Percentiles rank a stretch among this genome's conserved stretches.
Evolutionary conservation across 1,284 basidiomycete species (phyloP).

Genomic region (Inonotus hispidus): DNA sequence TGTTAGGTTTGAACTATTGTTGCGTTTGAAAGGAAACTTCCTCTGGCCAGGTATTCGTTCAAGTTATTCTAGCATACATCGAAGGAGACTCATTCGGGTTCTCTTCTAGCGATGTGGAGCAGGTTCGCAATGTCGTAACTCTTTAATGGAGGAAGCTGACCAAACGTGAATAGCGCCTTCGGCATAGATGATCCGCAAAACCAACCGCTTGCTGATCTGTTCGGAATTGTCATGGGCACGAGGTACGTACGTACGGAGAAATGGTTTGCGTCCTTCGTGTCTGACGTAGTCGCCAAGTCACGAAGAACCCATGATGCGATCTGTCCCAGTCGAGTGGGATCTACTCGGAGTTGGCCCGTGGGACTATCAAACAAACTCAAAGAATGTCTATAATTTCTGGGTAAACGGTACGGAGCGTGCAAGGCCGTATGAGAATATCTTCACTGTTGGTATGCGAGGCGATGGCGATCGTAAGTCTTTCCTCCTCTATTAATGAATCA

Average conservation of each 20-base stretch:
- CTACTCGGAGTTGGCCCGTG: conserved; percentile 51
- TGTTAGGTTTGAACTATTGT: conserved; percentile 55
- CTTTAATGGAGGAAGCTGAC: neutral
- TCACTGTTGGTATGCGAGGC: conserved; percentile 63
- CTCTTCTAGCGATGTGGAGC: neutral
- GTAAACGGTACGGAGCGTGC: conserved; percentile 49
- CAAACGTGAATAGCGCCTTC: conserved; percentile 45
- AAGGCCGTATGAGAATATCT: conserved; percentile 52
- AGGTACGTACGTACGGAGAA: conserved; percentile 31
- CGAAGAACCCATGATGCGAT: conserved; percentile 63
- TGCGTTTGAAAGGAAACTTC: conserved; percentile 67
- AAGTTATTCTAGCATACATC: neutral
- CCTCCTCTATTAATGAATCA: neutral
- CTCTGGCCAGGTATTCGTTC: conserved; percentile 52
- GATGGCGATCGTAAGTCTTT: conserved; percentile 49
- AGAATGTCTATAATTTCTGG: conserved; percentile 56
- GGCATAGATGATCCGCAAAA: conserved; percentile 63
- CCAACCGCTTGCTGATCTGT: conserved; percentile 57
- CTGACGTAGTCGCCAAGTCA: conserved; percentile 34
- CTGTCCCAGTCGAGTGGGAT: conserved; percentile 55
- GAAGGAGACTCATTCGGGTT: neutral
- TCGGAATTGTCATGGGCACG: conserved; percentile 68
- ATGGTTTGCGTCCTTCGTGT: neutral
- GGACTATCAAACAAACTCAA: conserved; percentile 52
- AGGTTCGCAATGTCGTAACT: neutral